A percentile compares a stretch with the other conserved stretches of the same genome.
Evolutionary conservation across 306 rosid genomes (phyloP).

Genomic region (Begonia masoniana): DNA sequence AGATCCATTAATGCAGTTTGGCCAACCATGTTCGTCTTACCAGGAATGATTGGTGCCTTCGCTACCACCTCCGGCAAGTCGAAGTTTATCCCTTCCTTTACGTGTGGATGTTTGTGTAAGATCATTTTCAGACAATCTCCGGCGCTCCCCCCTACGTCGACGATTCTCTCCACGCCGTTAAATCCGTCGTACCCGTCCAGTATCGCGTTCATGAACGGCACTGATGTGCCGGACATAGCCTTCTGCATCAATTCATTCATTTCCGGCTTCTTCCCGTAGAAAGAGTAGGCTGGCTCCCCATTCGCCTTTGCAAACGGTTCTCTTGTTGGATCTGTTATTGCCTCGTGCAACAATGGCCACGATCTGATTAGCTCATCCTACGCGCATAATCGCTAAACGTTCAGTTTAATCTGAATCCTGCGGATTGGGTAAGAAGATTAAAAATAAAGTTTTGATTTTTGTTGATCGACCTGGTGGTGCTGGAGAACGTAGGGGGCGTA

Average conservation of each 20-base stretch:
- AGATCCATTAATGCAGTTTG: neutral
- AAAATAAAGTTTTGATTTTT: too few relatives aligned
- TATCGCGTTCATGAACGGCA: conserved; percentile 65
- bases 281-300: conserved; percentile 53
- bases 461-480: conserved; percentile 60
- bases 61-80: conserved; percentile 83
- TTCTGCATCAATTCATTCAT: conserved; percentile 73
- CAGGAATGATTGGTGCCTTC: conserved; percentile 45
- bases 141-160: conserved; percentile 91
- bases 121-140: conserved; percentile 90
- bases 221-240: conserved; percentile 85
- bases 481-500: conserved; percentile 66
- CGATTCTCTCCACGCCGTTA: conserved; percentile 39
- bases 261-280: conserved; percentile 54
- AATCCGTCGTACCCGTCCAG: conserved; percentile 59
- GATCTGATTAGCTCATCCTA: conserved; percentile 70
- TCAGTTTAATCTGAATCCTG: too few relatives aligned
- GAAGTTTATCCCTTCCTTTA: conserved; percentile 57
- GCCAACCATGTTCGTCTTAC: conserved; percentile 11
- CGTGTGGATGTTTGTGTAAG: conserved; percentile 31
- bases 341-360: conserved; percentile 85
- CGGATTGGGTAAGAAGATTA: too few relatives aligned
- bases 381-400: too few relatives aligned
- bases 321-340: conserved; percentile 52
- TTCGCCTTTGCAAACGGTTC: conserved; percentile 81